Evolutionary conservation across 495 filamentous ascomycete species (phyloP).

Genomic region (Penicillium paradoxum): DNA sequence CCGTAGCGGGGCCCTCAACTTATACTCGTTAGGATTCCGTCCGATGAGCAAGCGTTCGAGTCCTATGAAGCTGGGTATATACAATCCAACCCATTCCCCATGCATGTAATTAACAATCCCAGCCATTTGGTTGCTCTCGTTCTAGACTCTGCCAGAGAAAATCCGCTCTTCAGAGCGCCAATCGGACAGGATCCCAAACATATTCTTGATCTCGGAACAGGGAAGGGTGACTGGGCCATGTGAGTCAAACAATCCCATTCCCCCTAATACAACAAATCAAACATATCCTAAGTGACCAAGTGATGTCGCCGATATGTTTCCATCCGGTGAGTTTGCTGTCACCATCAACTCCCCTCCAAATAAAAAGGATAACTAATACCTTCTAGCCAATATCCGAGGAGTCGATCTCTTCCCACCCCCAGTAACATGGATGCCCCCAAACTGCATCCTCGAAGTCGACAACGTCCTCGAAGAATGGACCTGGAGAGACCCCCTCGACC

Average conservation of each 20-base stretch:
- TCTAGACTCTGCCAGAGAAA: background rate
- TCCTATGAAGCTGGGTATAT: slow-evolving; percentile 3
- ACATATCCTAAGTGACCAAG: background rate
- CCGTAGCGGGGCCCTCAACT: background rate
- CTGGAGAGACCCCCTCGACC: slow-evolving; percentile 22
- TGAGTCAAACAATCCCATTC: slow-evolving; percentile 1
- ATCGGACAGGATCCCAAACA: background rate
- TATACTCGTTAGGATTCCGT: background rate
- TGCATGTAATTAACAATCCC: background rate
- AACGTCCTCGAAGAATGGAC: slow-evolving; percentile 27
- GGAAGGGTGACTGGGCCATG: slow-evolving; percentile 14
- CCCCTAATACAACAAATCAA: background rate
- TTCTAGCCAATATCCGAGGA: slow-evolving; percentile 16
- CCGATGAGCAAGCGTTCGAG: slow-evolving; percentile 3
- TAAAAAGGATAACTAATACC: no score
- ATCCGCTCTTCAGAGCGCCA: slow-evolving; percentile 1
- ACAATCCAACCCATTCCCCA: background rate
- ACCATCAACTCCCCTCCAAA: background rate
- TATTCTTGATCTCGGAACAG: slow-evolving; percentile 10
- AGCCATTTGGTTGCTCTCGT: background rate
- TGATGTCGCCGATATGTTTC: slow-evolving; percentile 12
- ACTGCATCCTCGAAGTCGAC: slow-evolving; percentile 30
- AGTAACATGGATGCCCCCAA: slow-evolving; percentile 26
- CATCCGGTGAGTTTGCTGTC: background rate
- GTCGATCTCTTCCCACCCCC: slow-evolving; percentile 23